These are phyloP conservation scores for Mitragyna speciosa DNA, from an alignment of 257 asterid genomes.

Conservation along the genomic window DNA sequence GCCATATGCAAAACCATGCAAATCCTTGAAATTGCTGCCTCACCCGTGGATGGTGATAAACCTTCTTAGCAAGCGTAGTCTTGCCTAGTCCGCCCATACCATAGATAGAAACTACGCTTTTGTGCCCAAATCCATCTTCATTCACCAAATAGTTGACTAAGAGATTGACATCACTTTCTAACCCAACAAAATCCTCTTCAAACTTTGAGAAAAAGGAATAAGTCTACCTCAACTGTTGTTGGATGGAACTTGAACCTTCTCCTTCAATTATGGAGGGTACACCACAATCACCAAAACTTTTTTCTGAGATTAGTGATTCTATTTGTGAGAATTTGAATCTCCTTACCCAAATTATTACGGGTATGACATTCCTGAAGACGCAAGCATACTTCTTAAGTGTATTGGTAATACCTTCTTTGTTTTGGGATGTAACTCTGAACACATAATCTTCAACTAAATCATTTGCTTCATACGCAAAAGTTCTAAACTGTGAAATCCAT, in stretches of 20 bases:
- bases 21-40: neutral
- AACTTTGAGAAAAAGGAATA: neutral
- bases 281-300: neutral
- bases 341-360: neutral
- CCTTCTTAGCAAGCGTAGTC: slow-evolving; percentile 20
- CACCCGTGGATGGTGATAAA: slow-evolving; percentile 11
- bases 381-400: slow-evolving; percentile 3
- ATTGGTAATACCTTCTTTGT: neutral
- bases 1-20: slow-evolving; percentile 21
- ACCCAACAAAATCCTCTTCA: neutral
- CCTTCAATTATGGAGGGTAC: neutral
- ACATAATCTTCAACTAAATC: slow-evolving; percentile 5
- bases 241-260: neutral
- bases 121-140: neutral
- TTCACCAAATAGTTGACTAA: neutral
- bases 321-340: neutral
- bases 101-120: neutral
- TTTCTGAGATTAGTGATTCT: neutral
- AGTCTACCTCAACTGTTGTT: slow-evolving; percentile 3
- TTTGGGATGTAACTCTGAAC: neutral
- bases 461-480: slow-evolving; percentile 12
- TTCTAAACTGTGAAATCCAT: neutral
- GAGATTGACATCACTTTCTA: neutral
- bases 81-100: neutral
- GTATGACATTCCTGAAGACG: neutral